A percentile compares a stretch with the other conserved stretches of the same genome.
Evolutionary conservation across 805 yeast species (phyloP).

Genomic region (Saccharomycopsis schoenii): DNA sequence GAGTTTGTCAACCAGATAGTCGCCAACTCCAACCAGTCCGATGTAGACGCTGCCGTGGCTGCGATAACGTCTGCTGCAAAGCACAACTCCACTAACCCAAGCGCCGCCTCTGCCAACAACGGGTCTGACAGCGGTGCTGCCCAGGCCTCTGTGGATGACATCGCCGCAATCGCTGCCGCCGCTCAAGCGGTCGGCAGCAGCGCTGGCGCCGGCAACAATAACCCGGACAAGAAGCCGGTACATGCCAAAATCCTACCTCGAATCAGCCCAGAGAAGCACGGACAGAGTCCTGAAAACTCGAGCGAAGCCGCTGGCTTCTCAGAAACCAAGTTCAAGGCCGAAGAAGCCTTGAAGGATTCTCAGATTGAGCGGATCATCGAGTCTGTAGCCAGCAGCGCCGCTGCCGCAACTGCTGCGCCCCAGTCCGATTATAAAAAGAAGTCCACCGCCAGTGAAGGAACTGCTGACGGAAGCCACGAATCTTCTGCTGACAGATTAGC

Average conservation of each 20-base stretch:
- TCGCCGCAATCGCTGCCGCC: constrained; percentile 5
- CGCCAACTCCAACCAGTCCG: not conserved
- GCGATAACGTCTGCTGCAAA: not conserved
- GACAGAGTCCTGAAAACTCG: not conserved
- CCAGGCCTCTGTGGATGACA: not conserved
- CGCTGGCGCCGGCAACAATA: not conserved
- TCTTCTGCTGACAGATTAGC: not conserved
- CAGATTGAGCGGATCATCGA: not conserved
- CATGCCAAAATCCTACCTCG: not conserved
- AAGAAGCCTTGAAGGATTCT: not conserved
- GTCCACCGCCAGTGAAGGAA: not conserved
- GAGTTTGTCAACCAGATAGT: not conserved
- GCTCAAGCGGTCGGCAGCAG: not conserved
- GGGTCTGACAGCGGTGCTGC: not conserved
- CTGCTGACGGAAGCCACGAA: not conserved
- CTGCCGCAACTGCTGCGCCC: not conserved
- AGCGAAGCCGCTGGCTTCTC: not conserved
- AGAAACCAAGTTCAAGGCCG: not conserved
- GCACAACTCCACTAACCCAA: not conserved
- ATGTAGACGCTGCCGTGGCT: not conserved
- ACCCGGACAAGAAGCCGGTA: not conserved
- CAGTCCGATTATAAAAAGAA: not conserved
- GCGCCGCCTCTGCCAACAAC: not conserved
- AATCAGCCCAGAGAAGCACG: not conserved
- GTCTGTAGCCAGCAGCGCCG: not conserved